A percentile compares a stretch with the other conserved stretches of the same genome.
These are phyloP conservation scores for Pharus latifolius DNA, from an alignment of 176 grass and related monocot genomes.

Conservation along the genomic window DNA sequence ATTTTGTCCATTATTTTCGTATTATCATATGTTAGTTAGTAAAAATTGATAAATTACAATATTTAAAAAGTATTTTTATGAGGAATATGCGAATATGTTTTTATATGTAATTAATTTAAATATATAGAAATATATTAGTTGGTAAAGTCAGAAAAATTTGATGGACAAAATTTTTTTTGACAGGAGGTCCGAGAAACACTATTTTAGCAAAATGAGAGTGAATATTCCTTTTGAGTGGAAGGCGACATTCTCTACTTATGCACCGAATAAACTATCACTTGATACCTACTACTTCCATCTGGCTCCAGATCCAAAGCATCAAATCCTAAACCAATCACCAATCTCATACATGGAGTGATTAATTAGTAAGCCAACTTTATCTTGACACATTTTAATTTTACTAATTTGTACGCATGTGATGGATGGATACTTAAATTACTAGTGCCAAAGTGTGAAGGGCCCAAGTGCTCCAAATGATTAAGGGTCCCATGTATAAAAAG, in stretches of 20 bases:
- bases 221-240: too few species aligned
- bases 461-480: constrained; percentile 18
- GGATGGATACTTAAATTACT: background rate
- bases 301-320: constrained; percentile 29
- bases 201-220: too few species aligned
- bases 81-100: too few species aligned
- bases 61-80: too few species aligned
- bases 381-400: background rate
- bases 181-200: too few species aligned
- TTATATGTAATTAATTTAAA: too few species aligned
- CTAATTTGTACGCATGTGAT: background rate
- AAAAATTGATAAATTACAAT: too few species aligned
- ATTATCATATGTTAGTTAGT: too few species aligned
- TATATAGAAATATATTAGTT: too few species aligned
- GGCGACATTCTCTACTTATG: background rate
- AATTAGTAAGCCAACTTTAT: background rate
- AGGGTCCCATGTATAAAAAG: constrained; percentile 8
- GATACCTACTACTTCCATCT: background rate
- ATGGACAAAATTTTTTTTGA: too few species aligned
- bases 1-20: too few species aligned
- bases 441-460: background rate
- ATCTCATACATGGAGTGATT: background rate
- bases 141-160: too few species aligned
- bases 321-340: background rate
- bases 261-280: background rate